Evolutionary conservation across 1,139 yeast species (phyloP).

Genomic region (Lodderomyces parapsilosis): DNA sequence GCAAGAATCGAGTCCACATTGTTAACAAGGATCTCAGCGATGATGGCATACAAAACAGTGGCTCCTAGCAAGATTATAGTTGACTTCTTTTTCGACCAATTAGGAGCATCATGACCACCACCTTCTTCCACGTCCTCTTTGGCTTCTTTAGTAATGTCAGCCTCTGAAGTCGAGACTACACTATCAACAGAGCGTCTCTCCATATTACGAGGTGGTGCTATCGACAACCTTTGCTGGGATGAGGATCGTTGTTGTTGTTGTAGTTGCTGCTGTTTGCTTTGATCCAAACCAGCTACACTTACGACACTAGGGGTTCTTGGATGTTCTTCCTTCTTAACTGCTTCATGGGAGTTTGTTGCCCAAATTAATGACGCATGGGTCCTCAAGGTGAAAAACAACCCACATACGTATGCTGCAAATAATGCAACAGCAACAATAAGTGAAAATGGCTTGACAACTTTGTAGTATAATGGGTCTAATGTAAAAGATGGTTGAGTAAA

Average conservation of each 20-base stretch:
- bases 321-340: constrained; percentile 21
- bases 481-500: constrained; percentile 74
- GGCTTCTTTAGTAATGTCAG: constrained; percentile 11
- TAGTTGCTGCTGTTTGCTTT: constrained; percentile 13
- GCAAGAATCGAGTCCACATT: constrained; percentile 88
- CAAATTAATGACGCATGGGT: constrained; percentile 97
- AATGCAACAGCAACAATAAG: constrained; percentile 76
- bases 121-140: constrained; percentile 24
- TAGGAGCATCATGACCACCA: constrained; percentile 95
- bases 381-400: constrained; percentile 86
- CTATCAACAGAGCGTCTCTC: constrained; percentile 1
- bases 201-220: neutral
- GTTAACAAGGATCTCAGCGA: constrained; percentile 92
- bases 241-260: too few species aligned
- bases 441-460: constrained; percentile 77
- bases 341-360: constrained; percentile 58
- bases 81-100: constrained; percentile 89
- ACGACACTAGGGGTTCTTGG: constrained; percentile 33
- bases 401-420: constrained; percentile 84
- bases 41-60: constrained; percentile 82
- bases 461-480: constrained; percentile 61
- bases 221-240: constrained; percentile 10
- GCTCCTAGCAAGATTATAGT: constrained; percentile 83
- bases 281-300: constrained; percentile 19
- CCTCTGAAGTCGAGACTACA: constrained; percentile 6